phyloP scores from a whole-genome alignment of 2,329 filamentous ascomycete species.

The Zymoseptoria brevis region DNA sequence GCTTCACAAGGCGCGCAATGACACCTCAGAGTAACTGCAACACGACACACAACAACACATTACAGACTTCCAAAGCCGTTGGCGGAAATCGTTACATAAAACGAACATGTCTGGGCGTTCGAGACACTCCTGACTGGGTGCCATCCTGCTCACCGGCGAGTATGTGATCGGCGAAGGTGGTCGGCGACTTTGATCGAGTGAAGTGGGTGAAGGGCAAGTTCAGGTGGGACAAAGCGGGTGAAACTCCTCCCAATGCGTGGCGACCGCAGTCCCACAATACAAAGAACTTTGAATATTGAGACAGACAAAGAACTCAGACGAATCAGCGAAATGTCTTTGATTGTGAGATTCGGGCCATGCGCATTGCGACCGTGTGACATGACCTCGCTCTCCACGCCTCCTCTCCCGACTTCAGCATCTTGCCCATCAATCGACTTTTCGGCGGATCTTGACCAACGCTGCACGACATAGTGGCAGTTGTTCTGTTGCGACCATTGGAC shows the following conservation, averaged over 20 bases:
- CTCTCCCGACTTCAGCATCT: not conserved
- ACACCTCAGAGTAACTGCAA: not conserved
- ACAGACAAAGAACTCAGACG: not conserved
- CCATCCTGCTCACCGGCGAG: not conserved
- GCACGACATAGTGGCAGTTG: not conserved
- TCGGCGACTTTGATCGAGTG: not conserved
- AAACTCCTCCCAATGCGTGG: not conserved
- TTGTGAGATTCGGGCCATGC: not conserved
- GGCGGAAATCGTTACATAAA: not conserved
- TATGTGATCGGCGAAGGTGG: not conserved
- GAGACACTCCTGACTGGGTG: not conserved
- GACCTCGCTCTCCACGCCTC: not conserved
- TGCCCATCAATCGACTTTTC: not conserved
- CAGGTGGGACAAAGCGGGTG: not conserved
- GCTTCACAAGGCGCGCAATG: not conserved
- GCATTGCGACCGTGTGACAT: not conserved
- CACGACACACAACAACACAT: not conserved
- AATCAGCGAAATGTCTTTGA: conserved; percentile 1
- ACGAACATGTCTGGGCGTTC: too few species aligned
- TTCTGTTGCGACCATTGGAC: not conserved
- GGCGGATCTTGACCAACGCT: not conserved
- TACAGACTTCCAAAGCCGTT: not conserved
- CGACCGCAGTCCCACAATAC: not conserved
- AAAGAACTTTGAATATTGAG: not conserved
- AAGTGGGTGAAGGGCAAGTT: not conserved